Conservation (phyloP, 1,284 basidiomycete genomes). For the Grifola frondosa region DNA sequence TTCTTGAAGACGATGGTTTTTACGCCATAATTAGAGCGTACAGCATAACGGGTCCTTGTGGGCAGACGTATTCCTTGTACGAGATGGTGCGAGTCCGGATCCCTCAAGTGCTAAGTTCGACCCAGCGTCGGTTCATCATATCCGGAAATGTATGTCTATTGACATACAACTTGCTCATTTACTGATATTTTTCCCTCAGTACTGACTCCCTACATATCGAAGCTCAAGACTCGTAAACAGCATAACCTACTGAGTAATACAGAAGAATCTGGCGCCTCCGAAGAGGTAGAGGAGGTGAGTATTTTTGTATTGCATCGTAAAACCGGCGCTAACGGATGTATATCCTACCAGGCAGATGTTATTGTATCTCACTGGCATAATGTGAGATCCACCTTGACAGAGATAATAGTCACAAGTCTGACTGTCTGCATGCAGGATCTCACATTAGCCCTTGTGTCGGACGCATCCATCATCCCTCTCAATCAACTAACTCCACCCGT, state of each 20-base stretch:
- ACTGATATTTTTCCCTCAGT: slow-evolving; percentile 44
- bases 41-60: slow-evolving; percentile 80
- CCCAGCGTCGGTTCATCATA: slow-evolving; percentile 63
- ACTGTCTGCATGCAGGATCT: slow-evolving; percentile 57
- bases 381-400: slow-evolving; percentile 37
- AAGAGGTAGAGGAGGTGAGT: slow-evolving; percentile 40
- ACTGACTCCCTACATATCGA: slow-evolving; percentile 81
- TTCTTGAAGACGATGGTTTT: no score
- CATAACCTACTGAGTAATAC: slow-evolving; percentile 73
- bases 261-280: slow-evolving; percentile 24
- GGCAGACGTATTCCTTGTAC: slow-evolving; percentile 84
- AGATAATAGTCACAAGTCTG: neutral
- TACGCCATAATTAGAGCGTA: slow-evolving; percentile 76
- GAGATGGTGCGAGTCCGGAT: slow-evolving; percentile 63
- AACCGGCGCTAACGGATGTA: slow-evolving; percentile 3
- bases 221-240: slow-evolving; percentile 72
- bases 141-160: slow-evolving; percentile 70
- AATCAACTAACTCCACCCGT: slow-evolving; percentile 63
- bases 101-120: slow-evolving; percentile 55
- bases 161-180: slow-evolving; percentile 7
- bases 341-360: slow-evolving; percentile 45
- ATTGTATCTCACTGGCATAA: slow-evolving; percentile 84
- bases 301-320: slow-evolving; percentile 8
- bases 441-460: slow-evolving; percentile 85
- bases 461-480: slow-evolving; percentile 56